Base-by-base conservation (phyloP, 202 grass and related monocot species). In the Schoenoplectus tabernaemontani region DNA sequence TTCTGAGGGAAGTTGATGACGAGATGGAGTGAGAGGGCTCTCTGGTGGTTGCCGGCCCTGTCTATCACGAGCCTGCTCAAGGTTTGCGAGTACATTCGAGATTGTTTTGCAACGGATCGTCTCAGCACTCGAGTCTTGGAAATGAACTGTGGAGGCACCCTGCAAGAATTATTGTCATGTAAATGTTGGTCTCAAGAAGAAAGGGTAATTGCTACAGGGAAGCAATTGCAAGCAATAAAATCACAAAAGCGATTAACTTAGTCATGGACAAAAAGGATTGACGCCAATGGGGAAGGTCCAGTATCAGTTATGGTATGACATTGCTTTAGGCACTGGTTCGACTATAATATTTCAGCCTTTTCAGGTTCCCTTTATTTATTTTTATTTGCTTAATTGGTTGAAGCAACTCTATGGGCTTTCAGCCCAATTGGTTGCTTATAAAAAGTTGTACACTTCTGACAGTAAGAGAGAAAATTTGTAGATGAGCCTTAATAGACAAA, bases 101-200 rank as follows among this genome's bases (percentile, higher is more conserved):
- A 96, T 92, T 79, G 92, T 92, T 90, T 87, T 88, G 84, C 87
- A 88, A 26, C 92, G 91, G 85, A 96, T 82, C 22, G 82, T 90
- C 71, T 88, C 89, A 0, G 92, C 92, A 78, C 77, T 96, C 7
- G 86, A 67, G 82, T 90, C 87, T 82, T 96, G 87, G 82, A 92
- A 96, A 85, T 96, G 85, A 5, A 92, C 89, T 68, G 84, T 90
- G 11, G 87, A 85, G 79, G 87, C 87, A 62, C 89, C 89, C 89
- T 96, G 9, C 19, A 67, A 39, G 17, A 64, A 43, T n/a, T 28
- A 7, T 19, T 50, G 17, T 4, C 9, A 63, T 64, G 16, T 11
- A 44, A 48, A 71, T 7, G 1, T 68, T 56, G 22, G 8, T 46
- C 48, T 62, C 9, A 19, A 41, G 26, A 67, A 56, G 41, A 59